phyloP scores from a whole-genome alignment of 768 basidiomycete species.

The Psilocybe cyanescens region DNA sequence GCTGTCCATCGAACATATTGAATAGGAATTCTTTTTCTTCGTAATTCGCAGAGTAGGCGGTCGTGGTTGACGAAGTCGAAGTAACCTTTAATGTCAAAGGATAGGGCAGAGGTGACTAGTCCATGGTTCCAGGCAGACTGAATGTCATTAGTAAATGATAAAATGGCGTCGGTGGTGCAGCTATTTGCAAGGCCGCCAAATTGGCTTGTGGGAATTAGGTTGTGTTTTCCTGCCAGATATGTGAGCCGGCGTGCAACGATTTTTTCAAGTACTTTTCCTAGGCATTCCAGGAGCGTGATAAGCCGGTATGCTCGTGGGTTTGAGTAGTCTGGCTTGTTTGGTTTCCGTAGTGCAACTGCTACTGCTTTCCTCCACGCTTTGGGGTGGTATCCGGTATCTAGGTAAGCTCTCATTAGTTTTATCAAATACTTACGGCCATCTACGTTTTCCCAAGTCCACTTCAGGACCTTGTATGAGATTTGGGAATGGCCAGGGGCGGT shows the following conservation, averaged over 20 bases:
- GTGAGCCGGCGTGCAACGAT: constrained; percentile 28
- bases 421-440: neutral
- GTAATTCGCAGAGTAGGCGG: constrained; percentile 24
- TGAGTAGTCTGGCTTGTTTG: constrained; percentile 38
- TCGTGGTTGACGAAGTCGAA: constrained; percentile 32
- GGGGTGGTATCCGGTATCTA: too few species aligned
- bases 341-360: constrained; percentile 36
- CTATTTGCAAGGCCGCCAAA: constrained; percentile 20
- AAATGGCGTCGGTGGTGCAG: constrained; percentile 20
- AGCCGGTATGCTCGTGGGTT: constrained; percentile 32
- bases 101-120: constrained; percentile 20
- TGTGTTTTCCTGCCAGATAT: constrained; percentile 22
- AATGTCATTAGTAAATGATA: constrained; percentile 28
- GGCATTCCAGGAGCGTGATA: constrained; percentile 23
- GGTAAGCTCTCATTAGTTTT: neutral
- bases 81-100: constrained; percentile 33
- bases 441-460: too few species aligned
- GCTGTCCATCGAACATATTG: neutral
- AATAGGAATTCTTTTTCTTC: constrained; percentile 22
- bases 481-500: too few species aligned
- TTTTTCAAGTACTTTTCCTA: constrained; percentile 35
- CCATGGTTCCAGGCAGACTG: constrained; percentile 19
- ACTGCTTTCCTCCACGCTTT: constrained; percentile 19
- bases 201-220: constrained; percentile 26
- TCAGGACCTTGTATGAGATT: too few species aligned